Evolutionary conservation across 1,284 basidiomycete species (phyloP).

Genomic region (Pseudozyma sp.): DNA sequence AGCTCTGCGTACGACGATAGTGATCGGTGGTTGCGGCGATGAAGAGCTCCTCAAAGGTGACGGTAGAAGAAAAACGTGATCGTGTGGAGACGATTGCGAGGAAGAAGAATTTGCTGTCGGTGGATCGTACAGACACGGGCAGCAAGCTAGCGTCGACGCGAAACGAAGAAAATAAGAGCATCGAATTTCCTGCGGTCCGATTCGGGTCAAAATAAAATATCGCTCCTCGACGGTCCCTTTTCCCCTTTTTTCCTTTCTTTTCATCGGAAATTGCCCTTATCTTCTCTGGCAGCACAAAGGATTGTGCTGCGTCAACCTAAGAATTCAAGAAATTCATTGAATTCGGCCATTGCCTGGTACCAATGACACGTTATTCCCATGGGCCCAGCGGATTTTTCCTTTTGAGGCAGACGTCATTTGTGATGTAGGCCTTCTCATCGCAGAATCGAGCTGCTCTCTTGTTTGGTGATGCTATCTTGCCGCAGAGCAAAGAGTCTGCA

Average conservation of each 20-base stretch:
- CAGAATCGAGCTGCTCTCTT: too few species aligned
- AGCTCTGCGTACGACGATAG: conserved; percentile 7
- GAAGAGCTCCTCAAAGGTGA: not conserved
- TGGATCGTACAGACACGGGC: conserved; percentile 3
- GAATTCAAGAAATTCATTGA: too few species aligned
- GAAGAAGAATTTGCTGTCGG: conserved; percentile 18
- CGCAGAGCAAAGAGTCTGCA: too few species aligned
- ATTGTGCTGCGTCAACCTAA: too few species aligned
- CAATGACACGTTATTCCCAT: too few species aligned
- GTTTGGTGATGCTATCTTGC: too few species aligned
- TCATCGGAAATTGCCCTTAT: conserved; percentile 8
- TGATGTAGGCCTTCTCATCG: too few species aligned
- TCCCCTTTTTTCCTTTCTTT: not conserved
- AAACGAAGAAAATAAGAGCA: not conserved
- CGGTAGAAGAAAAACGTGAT: conserved; percentile 12
- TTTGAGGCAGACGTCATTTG: too few species aligned
- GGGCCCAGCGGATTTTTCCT: too few species aligned
- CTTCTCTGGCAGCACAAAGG: not conserved
- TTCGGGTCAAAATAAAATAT: not conserved
- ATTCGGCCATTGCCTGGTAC: too few species aligned
- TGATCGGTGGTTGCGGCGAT: not conserved
- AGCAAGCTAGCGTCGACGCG: not conserved
- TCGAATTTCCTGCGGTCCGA: conserved; percentile 2
- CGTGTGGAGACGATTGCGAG: conserved; percentile 21
- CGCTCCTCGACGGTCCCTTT: too few species aligned